Base-by-base conservation (phyloP, 1,284 basidiomycete species). In the Xerocomus minutiporus region DNA sequence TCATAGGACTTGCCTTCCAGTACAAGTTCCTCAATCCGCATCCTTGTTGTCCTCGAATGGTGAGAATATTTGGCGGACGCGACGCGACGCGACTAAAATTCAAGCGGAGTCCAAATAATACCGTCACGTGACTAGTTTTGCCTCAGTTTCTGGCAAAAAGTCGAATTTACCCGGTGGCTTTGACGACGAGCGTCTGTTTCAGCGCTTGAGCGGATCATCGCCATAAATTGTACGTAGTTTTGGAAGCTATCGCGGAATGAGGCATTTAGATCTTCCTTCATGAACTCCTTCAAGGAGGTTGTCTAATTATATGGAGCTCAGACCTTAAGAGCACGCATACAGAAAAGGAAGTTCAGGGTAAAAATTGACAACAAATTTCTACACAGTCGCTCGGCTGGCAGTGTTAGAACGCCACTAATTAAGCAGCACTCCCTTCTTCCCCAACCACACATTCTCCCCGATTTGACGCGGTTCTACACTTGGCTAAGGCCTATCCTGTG, bases 21-120 rank as follows among this genome's bases (percentile, higher is more conserved):
- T 48, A 91, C 84, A 41, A 91, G 80, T 62, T 91, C 88, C 66
- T 91, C 86, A 48, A 91, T 91, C 56, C 87, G 77, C 88, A 91
- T 91, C 51, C 56, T 50, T 46, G 39, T 11, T 38, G 44, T 26
- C 41, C 29, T 44, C 36, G 45, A 20, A 31, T 9, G 29, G 8
- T 31, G 23, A 40, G 32, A 25, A n/a, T 4, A 4, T 5, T 23
- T n/a, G n/a, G 39, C 4, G 23, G 28, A 53, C 64, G 65, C 66
- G 70, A 58, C 69, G 66, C 67, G 70, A 59, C 68, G 67, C 66
- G 67, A 46, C 50, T 8, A 4, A 6, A 28, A 51, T 65, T 64
- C 12, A 54, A 50, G n/a, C 62, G 65, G 68, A 70, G 68, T 38
- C 5, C 43, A 11, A 59, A 66, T 36, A 0, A 5, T 4, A 15